Percentiles rank a stretch among this genome's conserved stretches.
These are phyloP conservation scores for Naganishia albida DNA, from an alignment of 1,284 basidiomycete species.

Conservation along the genomic window DNA sequence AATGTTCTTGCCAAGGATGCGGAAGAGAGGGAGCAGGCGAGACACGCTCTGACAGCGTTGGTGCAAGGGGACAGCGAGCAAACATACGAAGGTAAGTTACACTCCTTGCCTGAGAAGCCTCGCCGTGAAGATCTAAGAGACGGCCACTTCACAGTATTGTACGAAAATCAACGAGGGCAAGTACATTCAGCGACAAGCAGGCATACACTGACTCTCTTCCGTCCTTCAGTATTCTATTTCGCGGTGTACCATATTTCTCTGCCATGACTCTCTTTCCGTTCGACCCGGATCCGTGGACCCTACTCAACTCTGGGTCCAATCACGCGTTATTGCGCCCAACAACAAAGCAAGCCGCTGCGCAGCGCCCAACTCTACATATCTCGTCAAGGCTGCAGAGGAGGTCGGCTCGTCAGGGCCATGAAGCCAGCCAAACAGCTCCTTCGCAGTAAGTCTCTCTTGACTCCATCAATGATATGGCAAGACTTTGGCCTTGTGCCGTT, in stretches of 20 bases:
- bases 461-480: too few species aligned
- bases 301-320: conserved; percentile 36
- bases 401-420: too few species aligned
- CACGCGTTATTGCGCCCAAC: conserved; percentile 28
- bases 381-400: neutral
- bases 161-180: conserved; percentile 55
- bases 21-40: conserved; percentile 1
- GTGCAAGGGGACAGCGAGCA: neutral
- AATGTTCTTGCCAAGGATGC: conserved; percentile 4
- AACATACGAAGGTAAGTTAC: neutral
- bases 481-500: too few species aligned
- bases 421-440: too few species aligned
- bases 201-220: neutral
- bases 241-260: conserved; percentile 52
- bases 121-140: neutral
- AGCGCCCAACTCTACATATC: neutral
- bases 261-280: conserved; percentile 46
- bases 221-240: conserved; percentile 44
- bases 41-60: neutral
- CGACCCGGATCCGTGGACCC: conserved; percentile 52
- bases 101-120: too few species aligned
- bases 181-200: conserved; percentile 1
- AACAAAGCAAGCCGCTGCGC: neutral
- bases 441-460: too few species aligned
- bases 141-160: conserved; percentile 42